phyloP scores from a whole-genome alignment of 108 stramenopile genomes.

The Skeletonema marinoi region DNA sequence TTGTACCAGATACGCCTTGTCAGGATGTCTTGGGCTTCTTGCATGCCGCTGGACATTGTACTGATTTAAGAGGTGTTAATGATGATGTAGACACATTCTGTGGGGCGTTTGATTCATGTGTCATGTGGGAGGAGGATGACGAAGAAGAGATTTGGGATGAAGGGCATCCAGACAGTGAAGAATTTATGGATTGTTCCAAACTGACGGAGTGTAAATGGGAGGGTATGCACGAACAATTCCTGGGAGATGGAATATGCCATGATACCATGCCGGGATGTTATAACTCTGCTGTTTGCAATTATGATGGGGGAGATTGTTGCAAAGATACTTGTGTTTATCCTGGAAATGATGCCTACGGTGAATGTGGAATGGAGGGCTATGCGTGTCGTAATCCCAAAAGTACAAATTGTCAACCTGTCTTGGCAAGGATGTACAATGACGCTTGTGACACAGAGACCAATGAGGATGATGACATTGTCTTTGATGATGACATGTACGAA shows the following conservation, averaged over 20 bases:
- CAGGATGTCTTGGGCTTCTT: conserved; percentile 59
- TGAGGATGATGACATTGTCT: conserved; percentile 5
- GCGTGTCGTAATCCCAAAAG: conserved; percentile 80
- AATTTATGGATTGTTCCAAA: conserved; percentile 64
- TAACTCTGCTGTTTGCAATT: conserved; percentile 84
- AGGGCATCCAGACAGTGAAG: conserved; percentile 22
- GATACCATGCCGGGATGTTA: conserved; percentile 86
- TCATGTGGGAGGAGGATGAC: conserved; percentile 60
- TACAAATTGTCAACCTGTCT: conserved; percentile 55
- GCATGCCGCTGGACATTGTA: conserved; percentile 49
- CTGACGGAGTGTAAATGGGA: conserved; percentile 81
- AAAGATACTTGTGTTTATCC: conserved; percentile 67
- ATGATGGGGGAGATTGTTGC: conserved; percentile 92
- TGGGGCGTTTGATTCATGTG: conserved; percentile 75
- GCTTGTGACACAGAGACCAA: conserved; percentile 36
- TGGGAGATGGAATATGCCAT: conserved; percentile 89
- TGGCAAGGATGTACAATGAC: conserved; percentile 55
- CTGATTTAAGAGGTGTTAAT: conserved; percentile 35
- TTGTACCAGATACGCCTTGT: conserved; percentile 74
- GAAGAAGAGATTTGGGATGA: conserved; percentile 22
- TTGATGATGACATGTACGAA: conserved; percentile 28
- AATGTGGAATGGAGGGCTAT: conserved; percentile 88
- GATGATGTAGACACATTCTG: conserved; percentile 59
- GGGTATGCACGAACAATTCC: conserved; percentile 70
- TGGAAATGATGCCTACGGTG: conserved; percentile 33